These are phyloP conservation scores for Aureobasidium sp. DNA, from an alignment of 2,329 filamentous ascomycete species.

Conservation along the genomic window DNA sequence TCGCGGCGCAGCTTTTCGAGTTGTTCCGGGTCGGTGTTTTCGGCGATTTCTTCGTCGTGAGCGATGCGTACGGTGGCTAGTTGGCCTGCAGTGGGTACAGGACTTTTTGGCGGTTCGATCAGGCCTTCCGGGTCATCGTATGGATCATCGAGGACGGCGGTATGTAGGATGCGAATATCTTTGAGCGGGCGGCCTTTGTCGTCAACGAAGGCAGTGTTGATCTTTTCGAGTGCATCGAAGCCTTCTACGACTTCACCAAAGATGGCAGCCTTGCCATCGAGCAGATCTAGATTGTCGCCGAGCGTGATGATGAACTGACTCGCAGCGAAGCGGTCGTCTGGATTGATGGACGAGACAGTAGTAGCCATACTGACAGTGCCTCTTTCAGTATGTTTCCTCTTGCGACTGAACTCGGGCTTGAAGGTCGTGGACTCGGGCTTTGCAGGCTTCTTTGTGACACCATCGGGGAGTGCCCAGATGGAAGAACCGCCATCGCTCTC, in stretches of 20 bases:
- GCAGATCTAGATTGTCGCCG: conserved; percentile 87
- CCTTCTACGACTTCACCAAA: conserved; percentile 98
- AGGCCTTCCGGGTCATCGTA: conserved; percentile 85
- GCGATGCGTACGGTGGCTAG: conserved; percentile 92
- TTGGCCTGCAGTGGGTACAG: conserved; percentile 84
- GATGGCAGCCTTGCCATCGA: conserved; percentile 94
- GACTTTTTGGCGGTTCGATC: conserved; percentile 80
- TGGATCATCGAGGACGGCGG: conserved; percentile 91
- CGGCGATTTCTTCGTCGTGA: conserved; percentile 85
- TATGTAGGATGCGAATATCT: conserved; percentile 95
- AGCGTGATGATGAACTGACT: conserved; percentile 97
- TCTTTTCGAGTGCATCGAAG: conserved; percentile 93
- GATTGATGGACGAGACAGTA: conserved; percentile 76
- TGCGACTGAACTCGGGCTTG: conserved; percentile 83
- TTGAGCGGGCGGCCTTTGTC: conserved; percentile 88
- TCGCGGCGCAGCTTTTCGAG: conserved; percentile 85
- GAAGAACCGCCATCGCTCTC: conserved; percentile 94
- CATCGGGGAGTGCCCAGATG: conserved; percentile 87
- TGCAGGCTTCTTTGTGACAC: conserved; percentile 70
- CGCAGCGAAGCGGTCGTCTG: conserved; percentile 83
- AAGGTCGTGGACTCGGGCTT: conserved; percentile 56
- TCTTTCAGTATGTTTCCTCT: conserved; percentile 87
- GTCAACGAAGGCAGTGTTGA: conserved; percentile 91
- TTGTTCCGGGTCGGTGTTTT: conserved; percentile 82
- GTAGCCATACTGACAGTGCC: conserved; percentile 99